These are phyloP conservation scores for Auricularia heimuer DNA, from an alignment of 768 basidiomycete species.

Conservation along the genomic window DNA sequence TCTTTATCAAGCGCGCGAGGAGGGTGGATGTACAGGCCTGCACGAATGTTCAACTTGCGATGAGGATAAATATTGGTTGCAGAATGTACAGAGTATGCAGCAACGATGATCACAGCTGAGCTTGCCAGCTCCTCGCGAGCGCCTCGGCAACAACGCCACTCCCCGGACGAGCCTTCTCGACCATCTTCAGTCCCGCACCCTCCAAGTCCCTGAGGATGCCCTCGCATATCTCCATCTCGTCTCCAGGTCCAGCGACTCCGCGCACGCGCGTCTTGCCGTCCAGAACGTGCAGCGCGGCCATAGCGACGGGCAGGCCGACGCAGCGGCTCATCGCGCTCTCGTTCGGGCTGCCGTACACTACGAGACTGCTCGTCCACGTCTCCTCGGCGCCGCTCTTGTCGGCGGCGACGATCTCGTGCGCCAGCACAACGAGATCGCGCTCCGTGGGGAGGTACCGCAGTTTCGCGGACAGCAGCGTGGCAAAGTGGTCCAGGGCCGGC, in stretches of 20 bases:
- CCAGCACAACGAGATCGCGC: conserved; percentile 77
- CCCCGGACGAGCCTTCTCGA: conserved; percentile 12
- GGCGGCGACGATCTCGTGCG: conserved; percentile 60
- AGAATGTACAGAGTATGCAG: too few species aligned
- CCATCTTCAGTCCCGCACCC: conserved; percentile 26
- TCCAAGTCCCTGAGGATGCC: conserved; percentile 55
- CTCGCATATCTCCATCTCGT: conserved; percentile 50
- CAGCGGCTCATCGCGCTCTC: conserved; percentile 85
- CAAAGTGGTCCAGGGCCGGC: conserved; percentile 59
- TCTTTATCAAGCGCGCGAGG: too few species aligned
- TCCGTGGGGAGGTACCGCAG: conserved; percentile 62
- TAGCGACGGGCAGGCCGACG: conserved; percentile 80
- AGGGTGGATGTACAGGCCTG: too few species aligned
- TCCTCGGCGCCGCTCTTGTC: conserved; percentile 25
- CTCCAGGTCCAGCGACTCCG: conserved; percentile 59
- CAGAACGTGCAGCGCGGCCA: conserved; percentile 63
- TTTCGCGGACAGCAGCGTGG: conserved; percentile 58
- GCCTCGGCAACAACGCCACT: neutral
- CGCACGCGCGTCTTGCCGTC: conserved; percentile 41
- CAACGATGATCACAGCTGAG: neutral
- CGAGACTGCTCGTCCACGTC: conserved; percentile 57
- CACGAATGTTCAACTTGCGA: too few species aligned
- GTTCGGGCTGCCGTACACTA: conserved; percentile 46
- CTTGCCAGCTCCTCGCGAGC: neutral
- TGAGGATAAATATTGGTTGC: too few species aligned